phyloP scores from a whole-genome alignment of 805 yeast genomes.

The Yarrowia phangngaensis region DNA sequence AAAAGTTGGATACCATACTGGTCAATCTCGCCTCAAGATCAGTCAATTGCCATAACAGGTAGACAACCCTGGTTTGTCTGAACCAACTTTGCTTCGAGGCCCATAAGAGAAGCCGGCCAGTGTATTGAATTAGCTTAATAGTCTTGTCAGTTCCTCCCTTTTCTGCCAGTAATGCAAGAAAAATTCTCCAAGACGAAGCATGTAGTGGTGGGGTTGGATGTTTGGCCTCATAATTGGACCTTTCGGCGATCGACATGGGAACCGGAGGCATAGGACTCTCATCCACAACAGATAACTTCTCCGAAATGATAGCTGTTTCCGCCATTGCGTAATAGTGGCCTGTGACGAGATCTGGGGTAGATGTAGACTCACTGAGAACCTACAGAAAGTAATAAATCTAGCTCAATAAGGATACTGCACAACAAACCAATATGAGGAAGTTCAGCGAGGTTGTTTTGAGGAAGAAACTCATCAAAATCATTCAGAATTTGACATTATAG shows the following conservation, averaged over 20 bases:
- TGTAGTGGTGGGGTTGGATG: background rate
- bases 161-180: constrained; percentile 9
- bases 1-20: constrained; percentile 33
- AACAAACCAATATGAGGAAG: too few species aligned
- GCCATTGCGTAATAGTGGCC: too few species aligned
- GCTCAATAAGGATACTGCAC: too few species aligned
- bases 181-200: constrained; percentile 7
- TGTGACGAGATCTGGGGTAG: too few species aligned
- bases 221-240: background rate
- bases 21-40: constrained; percentile 26
- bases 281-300: background rate
- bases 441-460: too few species aligned
- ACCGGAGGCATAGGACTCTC: background rate
- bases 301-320: too few species aligned
- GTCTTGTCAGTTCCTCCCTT: constrained; percentile 29
- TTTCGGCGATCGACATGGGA: constrained; percentile 6
- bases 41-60: background rate
- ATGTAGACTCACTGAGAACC: too few species aligned
- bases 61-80: background rate
- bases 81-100: constrained; percentile 11
- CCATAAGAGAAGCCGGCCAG: constrained; percentile 33
- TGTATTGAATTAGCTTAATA: constrained; percentile 36
- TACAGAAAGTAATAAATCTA: too few species aligned
- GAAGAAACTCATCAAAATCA: too few species aligned
- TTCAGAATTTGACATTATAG: too few species aligned